phyloP scores from a whole-genome alignment of 2,329 filamentous ascomycete species.

The Pyrenochaeta sp. region DNA sequence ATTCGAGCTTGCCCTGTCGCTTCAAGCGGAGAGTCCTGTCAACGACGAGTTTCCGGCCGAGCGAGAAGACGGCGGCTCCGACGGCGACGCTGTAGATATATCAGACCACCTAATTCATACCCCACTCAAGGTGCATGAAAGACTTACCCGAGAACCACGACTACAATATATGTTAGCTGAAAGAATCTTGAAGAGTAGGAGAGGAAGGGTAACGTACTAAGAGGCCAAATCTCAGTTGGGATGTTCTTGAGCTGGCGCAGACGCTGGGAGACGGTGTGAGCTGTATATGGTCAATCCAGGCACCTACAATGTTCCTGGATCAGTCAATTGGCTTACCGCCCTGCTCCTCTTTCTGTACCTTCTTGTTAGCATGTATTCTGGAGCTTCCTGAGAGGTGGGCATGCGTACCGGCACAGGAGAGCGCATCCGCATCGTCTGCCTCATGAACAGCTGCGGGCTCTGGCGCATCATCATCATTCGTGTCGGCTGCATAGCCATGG shows the following conservation, averaged over 20 bases:
- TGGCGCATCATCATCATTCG: conserved; percentile 51
- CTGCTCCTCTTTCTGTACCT: conserved; percentile 67
- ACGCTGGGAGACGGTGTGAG: conserved; percentile 96
- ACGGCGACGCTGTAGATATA: conserved; percentile 66
- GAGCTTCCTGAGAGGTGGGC: conserved; percentile 6
- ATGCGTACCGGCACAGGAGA: conserved; percentile 75
- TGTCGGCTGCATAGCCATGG: conserved; percentile 52
- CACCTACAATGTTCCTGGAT: conserved; percentile 8
- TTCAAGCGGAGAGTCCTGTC: conserved; percentile 93
- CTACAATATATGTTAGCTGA: conserved; percentile 56
- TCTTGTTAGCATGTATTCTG: conserved; percentile 50
- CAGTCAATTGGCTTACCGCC: conserved; percentile 61
- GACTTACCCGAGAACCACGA: conserved; percentile 83
- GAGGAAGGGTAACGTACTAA: conserved; percentile 70
- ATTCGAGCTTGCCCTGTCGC: conserved; percentile 64
- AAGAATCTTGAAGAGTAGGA: neutral
- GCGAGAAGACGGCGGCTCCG: conserved; percentile 81
- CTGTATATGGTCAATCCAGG: conserved; percentile 59
- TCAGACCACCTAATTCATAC: conserved; percentile 31
- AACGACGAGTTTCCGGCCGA: conserved; percentile 79
- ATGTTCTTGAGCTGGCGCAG: conserved; percentile 88
- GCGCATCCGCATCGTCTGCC: conserved; percentile 60
- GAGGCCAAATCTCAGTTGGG: conserved; percentile 91
- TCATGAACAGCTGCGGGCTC: conserved; percentile 47
- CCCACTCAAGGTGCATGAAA: conserved; percentile 11